Evolutionary conservation across 768 basidiomycete genomes (phyloP).

Genomic region (Brasilioporus rufonigricans): DNA sequence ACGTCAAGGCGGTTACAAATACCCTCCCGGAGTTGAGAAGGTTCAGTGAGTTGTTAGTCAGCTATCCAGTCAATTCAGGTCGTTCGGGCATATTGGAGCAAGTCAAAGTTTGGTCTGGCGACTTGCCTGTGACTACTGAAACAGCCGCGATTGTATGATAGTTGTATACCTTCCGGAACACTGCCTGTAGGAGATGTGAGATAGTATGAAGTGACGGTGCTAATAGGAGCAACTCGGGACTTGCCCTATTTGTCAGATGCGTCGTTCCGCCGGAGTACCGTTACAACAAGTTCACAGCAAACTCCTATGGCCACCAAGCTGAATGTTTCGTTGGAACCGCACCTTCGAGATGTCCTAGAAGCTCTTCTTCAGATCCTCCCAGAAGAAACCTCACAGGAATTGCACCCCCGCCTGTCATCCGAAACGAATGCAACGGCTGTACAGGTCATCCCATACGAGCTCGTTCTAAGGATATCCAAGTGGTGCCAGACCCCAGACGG

Average conservation of each 20-base stretch:
- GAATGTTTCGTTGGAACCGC: conserved; percentile 67
- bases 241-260: too few species aligned
- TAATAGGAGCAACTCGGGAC: too few species aligned
- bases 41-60: conserved; percentile 13
- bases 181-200: too few species aligned
- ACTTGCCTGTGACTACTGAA: too few species aligned
- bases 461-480: conserved; percentile 57
- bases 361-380: conserved; percentile 50
- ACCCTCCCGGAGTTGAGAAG: conserved; percentile 65
- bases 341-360: conserved; percentile 50
- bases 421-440: conserved; percentile 9
- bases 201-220: too few species aligned
- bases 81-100: too few species aligned
- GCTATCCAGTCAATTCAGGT: not conserved
- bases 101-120: too few species aligned
- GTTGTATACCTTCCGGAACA: too few species aligned
- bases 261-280: too few species aligned
- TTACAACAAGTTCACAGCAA: too few species aligned
- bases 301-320: conserved; percentile 25
- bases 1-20: conserved; percentile 60
- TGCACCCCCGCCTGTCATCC: conserved; percentile 38
- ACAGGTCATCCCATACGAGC: conserved; percentile 57
- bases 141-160: too few species aligned
- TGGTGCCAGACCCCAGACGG: conserved; percentile 65
- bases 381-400: conserved; percentile 37